Evolutionary conservation across 139 green algal genomes (phyloP).

Genomic region (Picochlorum costavermella): DNA sequence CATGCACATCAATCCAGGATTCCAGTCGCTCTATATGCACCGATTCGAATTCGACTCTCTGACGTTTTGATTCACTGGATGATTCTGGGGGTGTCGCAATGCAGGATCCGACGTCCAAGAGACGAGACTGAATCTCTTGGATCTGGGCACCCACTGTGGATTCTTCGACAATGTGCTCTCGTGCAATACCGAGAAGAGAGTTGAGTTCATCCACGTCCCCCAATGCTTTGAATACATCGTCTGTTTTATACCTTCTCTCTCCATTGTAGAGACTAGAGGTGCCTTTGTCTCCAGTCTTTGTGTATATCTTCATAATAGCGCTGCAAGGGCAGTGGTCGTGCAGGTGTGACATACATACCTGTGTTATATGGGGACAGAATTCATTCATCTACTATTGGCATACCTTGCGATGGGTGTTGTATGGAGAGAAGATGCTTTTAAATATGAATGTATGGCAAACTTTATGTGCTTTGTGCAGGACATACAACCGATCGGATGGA

Average conservation of each 20-base stretch:
- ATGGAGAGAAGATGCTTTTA: too few relatives aligned
- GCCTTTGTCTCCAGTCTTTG: conserved; percentile 77
- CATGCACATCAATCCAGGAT: conserved; percentile 76
- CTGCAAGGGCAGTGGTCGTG: not conserved
- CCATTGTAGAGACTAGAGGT: conserved; percentile 83
- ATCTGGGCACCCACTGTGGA: conserved; percentile 41
- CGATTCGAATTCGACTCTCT: conserved; percentile 52
- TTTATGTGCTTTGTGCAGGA: too few relatives aligned
- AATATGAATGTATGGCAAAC: too few relatives aligned
- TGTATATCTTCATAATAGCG: conserved; percentile 81
- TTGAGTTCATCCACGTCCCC: conserved; percentile 96
- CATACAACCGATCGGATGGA: too few relatives aligned
- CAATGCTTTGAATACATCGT: conserved; percentile 72
- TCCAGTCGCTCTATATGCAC: conserved; percentile 49
- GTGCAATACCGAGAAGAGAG: conserved; percentile 58
- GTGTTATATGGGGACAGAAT: too few relatives aligned
- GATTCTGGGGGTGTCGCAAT: conserved; percentile 73
- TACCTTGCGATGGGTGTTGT: too few relatives aligned
- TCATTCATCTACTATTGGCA: too few relatives aligned
- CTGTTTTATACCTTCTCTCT: conserved; percentile 69
- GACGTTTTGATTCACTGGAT: conserved; percentile 49
- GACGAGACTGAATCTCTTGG: conserved; percentile 69
- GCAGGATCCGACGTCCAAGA: conserved; percentile 86
- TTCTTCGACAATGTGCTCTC: conserved; percentile 24
- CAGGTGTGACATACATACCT: too few relatives aligned